These are phyloP conservation scores for Penicillium malachiteum DNA, from an alignment of 495 filamentous ascomycete species.

Conservation along the genomic window DNA sequence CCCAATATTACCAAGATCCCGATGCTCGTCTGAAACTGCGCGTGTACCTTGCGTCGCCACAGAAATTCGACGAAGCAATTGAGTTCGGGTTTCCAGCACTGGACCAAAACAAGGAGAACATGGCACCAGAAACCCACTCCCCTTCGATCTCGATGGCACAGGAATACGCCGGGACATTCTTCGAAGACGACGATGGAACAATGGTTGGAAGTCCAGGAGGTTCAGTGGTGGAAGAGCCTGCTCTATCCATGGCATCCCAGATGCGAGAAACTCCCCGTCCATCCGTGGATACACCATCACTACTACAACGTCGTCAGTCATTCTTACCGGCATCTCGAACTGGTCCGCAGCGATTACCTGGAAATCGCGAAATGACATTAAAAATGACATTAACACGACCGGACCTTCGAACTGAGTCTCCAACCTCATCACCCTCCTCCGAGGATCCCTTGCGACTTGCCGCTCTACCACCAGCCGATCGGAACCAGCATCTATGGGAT, in stretches of 20 bases:
- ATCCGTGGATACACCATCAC: slow-evolving; percentile 15
- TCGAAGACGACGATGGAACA: slow-evolving; percentile 44
- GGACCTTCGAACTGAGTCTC: slow-evolving; percentile 70
- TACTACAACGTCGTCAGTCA: slow-evolving; percentile 21
- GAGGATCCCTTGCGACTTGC: slow-evolving; percentile 56
- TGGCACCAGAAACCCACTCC: slow-evolving; percentile 17
- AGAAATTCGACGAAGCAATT: slow-evolving; percentile 93
- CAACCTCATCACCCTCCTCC: slow-evolving; percentile 52
- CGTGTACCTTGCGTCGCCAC: slow-evolving; percentile 84
- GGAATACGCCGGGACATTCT: slow-evolving; percentile 38
- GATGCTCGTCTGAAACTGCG: slow-evolving; percentile 84
- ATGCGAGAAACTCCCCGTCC: slow-evolving; percentile 13
- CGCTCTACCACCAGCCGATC: slow-evolving; percentile 47
- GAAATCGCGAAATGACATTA: slow-evolving; percentile 81
- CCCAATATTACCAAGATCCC: slow-evolving; percentile 86
- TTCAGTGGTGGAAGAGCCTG: slow-evolving; percentile 15
- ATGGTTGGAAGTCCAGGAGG: slow-evolving; percentile 25
- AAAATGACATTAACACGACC: slow-evolving; percentile 92
- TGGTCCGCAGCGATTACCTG: slow-evolving; percentile 19
- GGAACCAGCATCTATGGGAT: slow-evolving; percentile 47
- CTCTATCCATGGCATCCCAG: slow-evolving; percentile 2
- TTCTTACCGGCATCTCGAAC: slow-evolving; percentile 18
- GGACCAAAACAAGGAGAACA: slow-evolving; percentile 37
- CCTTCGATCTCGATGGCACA: slow-evolving; percentile 4
- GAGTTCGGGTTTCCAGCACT: slow-evolving; percentile 86